phyloP scores from a whole-genome alignment of 2,329 filamentous ascomycete species.

The Penicillium sp. region DNA sequence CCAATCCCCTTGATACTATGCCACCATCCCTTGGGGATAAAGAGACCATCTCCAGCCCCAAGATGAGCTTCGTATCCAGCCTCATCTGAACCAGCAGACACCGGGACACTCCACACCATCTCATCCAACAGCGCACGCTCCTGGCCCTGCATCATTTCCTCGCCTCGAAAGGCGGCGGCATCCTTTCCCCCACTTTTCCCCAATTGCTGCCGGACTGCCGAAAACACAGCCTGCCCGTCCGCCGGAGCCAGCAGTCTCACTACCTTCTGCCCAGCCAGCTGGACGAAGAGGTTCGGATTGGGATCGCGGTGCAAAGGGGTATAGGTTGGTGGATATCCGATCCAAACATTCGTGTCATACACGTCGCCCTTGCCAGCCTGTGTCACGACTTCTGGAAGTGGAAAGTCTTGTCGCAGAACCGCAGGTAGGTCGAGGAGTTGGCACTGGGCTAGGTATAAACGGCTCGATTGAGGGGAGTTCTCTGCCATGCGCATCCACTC shows the following conservation, averaged over 20 bases:
- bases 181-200: constrained; percentile 33
- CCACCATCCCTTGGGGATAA: constrained; percentile 84
- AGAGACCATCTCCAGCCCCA: constrained; percentile 66
- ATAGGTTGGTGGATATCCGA: constrained; percentile 81
- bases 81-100: constrained; percentile 25
- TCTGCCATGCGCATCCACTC: constrained; percentile 46
- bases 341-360: constrained; percentile 85
- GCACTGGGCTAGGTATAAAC: constrained; percentile 85
- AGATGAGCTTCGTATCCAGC: constrained; percentile 55
- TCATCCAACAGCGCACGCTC: constrained; percentile 67
- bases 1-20: constrained; percentile 72
- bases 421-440: constrained; percentile 67
- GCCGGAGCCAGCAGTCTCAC: constrained; percentile 69
- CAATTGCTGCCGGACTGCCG: constrained; percentile 42
- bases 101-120: constrained; percentile 63
- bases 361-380: constrained; percentile 72
- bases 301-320: constrained; percentile 91
- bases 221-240: constrained; percentile 65
- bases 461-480: constrained; percentile 24
- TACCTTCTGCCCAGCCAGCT: constrained; percentile 70
- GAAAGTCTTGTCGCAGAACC: constrained; percentile 63
- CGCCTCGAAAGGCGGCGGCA: constrained; percentile 61
- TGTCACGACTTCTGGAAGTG: constrained; percentile 63
- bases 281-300: constrained; percentile 88
- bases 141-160: constrained; percentile 86